phyloP scores from a whole-genome alignment of 768 basidiomycete genomes.

The Suillus weaverae region DNA sequence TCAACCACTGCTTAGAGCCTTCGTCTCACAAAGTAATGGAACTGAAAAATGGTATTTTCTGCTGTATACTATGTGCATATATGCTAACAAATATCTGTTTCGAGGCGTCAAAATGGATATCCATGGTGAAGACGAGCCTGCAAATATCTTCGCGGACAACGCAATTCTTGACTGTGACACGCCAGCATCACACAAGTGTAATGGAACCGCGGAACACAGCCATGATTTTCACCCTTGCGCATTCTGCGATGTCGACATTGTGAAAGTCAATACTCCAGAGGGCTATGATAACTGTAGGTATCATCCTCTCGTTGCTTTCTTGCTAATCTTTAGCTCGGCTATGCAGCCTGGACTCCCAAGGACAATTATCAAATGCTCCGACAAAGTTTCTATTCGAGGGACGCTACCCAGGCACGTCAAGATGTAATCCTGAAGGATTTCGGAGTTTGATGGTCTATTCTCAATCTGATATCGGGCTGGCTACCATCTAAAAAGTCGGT shows the following conservation, averaged over 20 bases:
- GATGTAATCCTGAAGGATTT: background rate
- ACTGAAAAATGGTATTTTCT: background rate
- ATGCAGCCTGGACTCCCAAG: background rate
- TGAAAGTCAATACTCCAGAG: background rate
- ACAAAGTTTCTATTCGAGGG: background rate
- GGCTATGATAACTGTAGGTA: background rate
- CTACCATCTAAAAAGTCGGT: background rate
- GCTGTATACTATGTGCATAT: too few species aligned
- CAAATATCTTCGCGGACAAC: background rate
- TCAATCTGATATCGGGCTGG: background rate
- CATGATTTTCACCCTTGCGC: background rate
- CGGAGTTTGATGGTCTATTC: background rate
- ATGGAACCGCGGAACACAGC: background rate
- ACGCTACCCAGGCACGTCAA: background rate
- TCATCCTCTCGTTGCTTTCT: background rate
- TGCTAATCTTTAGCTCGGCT: too few species aligned
- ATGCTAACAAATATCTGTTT: too few species aligned
- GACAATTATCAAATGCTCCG: background rate
- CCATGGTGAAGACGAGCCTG: background rate
- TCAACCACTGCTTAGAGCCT: background rate
- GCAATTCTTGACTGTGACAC: background rate
- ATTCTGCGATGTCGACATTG: background rate
- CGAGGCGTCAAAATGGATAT: background rate
- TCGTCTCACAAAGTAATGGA: background rate
- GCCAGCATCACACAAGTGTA: background rate